Conservation (phyloP, 306 rosid species). For the Inga oerstediana region DNA sequence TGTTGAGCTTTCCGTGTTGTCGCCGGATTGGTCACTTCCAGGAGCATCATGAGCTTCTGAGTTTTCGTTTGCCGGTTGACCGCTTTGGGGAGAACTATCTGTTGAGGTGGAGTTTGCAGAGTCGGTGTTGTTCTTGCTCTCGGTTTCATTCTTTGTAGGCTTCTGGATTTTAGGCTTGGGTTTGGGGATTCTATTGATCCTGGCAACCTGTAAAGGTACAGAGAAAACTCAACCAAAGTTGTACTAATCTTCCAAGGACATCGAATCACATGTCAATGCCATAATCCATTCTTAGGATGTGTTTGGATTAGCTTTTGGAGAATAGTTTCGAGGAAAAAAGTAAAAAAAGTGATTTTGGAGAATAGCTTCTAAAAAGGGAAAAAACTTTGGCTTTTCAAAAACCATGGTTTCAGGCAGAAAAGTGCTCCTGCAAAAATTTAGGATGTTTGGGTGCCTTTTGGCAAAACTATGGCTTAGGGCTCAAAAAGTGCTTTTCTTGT, state of each 20-base stretch:
- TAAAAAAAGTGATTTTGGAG: no score
- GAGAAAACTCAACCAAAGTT: conserved; percentile 7
- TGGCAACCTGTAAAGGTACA: conserved; percentile 53
- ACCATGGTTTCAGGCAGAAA: no score
- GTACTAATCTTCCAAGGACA: conserved; percentile 11
- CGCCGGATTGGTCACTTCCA: conserved; percentile 33
- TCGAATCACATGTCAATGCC: conserved; percentile 14
- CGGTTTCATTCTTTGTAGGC: conserved; percentile 63
- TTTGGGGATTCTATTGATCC: conserved; percentile 76
- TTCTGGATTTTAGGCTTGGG: conserved; percentile 87
- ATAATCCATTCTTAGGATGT: neutral
- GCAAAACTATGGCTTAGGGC: no score
- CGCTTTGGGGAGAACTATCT: conserved; percentile 46
- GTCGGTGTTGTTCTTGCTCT: conserved; percentile 43
- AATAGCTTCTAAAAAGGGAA: no score
- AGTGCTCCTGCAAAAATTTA: no score
- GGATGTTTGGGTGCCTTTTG: no score
- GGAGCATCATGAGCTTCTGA: conserved; percentile 36
- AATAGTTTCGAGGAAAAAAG: no score
- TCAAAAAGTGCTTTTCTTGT: no score
- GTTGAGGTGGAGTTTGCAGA: conserved; percentile 49
- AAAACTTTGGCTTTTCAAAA: no score
- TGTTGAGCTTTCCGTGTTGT: conserved; percentile 40
- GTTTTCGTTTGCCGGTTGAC: conserved; percentile 37
- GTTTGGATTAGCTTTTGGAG: no score